Evolutionary conservation across 208 protist genomes (phyloP).

Genomic region (Trypanosoma mega): DNA sequence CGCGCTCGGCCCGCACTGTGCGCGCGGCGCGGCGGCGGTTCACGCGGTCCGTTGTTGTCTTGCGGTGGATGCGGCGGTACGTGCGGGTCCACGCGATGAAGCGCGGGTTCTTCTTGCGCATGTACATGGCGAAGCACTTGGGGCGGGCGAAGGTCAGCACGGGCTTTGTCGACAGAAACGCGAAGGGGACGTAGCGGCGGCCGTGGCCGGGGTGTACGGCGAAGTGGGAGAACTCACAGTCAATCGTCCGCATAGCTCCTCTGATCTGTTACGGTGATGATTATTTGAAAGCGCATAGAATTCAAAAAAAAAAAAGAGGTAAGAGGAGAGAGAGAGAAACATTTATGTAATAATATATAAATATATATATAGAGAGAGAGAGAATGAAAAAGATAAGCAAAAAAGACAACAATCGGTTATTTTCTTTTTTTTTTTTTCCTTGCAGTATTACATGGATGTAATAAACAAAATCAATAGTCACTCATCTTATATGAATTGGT

Average conservation of each 20-base stretch:
- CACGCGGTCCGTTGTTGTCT: constrained; percentile 86
- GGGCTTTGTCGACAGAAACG: constrained; percentile 93
- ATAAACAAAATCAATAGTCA: too few species aligned
- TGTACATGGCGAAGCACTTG: constrained; percentile 92
- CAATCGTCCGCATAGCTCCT: constrained; percentile 84
- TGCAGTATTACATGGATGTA: too few species aligned
- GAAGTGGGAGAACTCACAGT: constrained; percentile 93
- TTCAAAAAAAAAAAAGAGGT: constrained; percentile 7
- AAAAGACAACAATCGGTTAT: not conserved
- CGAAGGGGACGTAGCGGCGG: constrained; percentile 92
- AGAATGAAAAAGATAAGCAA: not conserved
- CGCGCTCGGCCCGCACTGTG: constrained; percentile 72
- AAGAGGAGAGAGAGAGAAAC: not conserved
- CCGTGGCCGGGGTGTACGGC: constrained; percentile 93
- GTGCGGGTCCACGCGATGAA: constrained; percentile 92
- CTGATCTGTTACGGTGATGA: constrained; percentile 9
- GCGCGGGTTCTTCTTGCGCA: constrained; percentile 94
- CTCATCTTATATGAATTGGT: too few species aligned
- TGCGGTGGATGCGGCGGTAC: constrained; percentile 93
- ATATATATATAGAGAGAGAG: not conserved
- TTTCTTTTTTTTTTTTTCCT: not conserved
- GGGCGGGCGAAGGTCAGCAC: constrained; percentile 91
- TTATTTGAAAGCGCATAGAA: constrained; percentile 3
- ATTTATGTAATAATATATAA: too few species aligned
- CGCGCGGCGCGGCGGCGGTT: constrained; percentile 77